Conservation (phyloP, 176 grass and related monocot species). For the Oryza meridionalis region DNA sequence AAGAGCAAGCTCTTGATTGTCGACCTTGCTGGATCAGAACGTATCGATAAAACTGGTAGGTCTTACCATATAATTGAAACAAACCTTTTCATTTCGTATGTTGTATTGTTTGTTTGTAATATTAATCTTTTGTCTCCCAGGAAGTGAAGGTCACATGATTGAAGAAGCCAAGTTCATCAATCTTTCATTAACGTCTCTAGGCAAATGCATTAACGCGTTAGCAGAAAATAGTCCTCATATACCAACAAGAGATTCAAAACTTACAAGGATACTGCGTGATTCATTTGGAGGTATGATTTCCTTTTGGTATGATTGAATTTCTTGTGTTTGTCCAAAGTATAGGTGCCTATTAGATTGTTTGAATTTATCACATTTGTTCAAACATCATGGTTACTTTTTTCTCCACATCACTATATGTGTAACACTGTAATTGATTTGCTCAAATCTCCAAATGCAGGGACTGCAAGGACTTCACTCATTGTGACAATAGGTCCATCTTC, state of each 20-base stretch:
- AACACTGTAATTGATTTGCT: conserved; percentile 23
- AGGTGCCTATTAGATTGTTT: neutral
- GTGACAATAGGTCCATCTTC: conserved; percentile 90
- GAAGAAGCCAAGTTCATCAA: conserved; percentile 99
- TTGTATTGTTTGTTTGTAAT: neutral
- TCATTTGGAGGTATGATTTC: conserved; percentile 86
- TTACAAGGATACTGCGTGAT: conserved; percentile 96
- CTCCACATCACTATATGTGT: neutral
- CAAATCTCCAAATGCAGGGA: conserved; percentile 56
- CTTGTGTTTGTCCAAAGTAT: neutral
- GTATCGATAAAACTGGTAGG: conserved; percentile 89
- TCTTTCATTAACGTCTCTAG: conserved; percentile 89
- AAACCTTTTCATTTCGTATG: conserved; percentile 10
- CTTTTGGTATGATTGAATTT: neutral
- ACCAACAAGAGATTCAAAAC: conserved; percentile 93
- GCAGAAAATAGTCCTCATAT: conserved; percentile 93
- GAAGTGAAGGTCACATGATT: conserved; percentile 96
- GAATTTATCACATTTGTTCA: neutral
- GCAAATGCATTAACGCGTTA: conserved; percentile 96
- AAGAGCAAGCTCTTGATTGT: conserved; percentile 97
- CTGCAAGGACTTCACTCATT: conserved; percentile 94
- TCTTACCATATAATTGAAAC: conserved; percentile 6
- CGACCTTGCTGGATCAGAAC: conserved; percentile 97
- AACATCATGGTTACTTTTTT: conserved; percentile 8
- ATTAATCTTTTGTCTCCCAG: conserved; percentile 46